Evolutionary conservation across 139 green algal species (phyloP), one percentile per base, ranked within the genome.

Genomic region (Asterochloris erici): DNA sequence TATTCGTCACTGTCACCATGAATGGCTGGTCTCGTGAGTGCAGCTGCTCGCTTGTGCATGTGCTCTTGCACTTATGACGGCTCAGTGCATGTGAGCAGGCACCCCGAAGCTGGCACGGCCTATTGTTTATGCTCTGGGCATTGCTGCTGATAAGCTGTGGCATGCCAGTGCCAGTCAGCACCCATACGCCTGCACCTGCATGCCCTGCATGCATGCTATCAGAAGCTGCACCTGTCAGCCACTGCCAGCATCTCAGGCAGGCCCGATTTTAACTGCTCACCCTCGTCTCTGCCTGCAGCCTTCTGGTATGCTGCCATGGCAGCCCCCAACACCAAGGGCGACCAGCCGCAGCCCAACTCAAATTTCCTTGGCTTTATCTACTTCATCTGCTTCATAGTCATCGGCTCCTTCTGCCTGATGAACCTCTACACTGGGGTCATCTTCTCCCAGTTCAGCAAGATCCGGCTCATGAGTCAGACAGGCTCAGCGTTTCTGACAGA

Each of bases 361-460:
- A 96, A 95, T 84, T 86, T 85, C 4, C 79, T 83, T 0, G 93
- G 96, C 84, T 90, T 97, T 80, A 95, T 86, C 86, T 94, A 94
- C 82, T 80, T 70, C 23, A 84, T 90, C 62, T 87, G 84, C 16
- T 96, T 96, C 85, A 93, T 96, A 79, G 85, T 94, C 60, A 85
- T 96, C 24, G 91, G 90, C 81, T 86, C 91, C 62, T 97, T 96
- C 88, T 92, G 87, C 27, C 89, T 97, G 68, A 87, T 97, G 71
- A 96, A 97, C 85, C 86, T 97, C 77, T 96, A 94, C 81, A 88
- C 96, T 16, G 90, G 93, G 14, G 94, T 97, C 63, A 93, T 97
- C 75, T 96, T 96, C 86, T 92, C 84, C 68, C 93, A 97, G 91
- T 97, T 96, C 86, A 89, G 83, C 74, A 87, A 90, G 62, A 95